These are phyloP conservation scores for Elaeis guineensis DNA, from an alignment of 176 grass and related monocot genomes.

Conservation along the genomic window DNA sequence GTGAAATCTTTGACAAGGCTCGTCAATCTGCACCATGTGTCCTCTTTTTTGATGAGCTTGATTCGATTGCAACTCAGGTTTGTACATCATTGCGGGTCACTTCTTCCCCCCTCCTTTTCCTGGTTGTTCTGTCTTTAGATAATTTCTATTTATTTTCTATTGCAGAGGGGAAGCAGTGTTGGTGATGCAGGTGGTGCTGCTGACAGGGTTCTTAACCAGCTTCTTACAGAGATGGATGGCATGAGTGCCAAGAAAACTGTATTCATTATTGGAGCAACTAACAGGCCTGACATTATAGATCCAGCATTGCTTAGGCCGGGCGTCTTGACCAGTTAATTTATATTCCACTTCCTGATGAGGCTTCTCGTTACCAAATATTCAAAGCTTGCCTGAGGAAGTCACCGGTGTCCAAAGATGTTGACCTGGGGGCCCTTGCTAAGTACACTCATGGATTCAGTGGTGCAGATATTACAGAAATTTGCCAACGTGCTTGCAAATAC, in stretches of 20 bases:
- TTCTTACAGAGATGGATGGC: conserved; percentile 20
- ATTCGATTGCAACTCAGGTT: conserved; percentile 22
- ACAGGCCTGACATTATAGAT: conserved; percentile 19
- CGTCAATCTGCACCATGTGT: conserved; percentile 19
- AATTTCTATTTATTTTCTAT: too few species aligned
- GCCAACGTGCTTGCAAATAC: conserved; percentile 19
- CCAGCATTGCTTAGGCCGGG: conserved; percentile 15
- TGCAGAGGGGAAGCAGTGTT: conserved; percentile 19
- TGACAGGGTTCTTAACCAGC: conserved; percentile 21
- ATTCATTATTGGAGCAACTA: conserved; percentile 19
- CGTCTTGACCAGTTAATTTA: conserved; percentile 19
- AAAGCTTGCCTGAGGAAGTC: conserved; percentile 20
- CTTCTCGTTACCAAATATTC: conserved; percentile 10
- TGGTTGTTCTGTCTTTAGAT: too few species aligned
- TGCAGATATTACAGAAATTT: conserved; percentile 22
- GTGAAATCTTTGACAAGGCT: conserved; percentile 22
- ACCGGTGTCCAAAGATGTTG: conserved; percentile 10
- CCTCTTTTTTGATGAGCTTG: conserved; percentile 22
- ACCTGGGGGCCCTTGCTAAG: conserved; percentile 6
- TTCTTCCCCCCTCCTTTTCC: too few species aligned
- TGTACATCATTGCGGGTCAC: too few species aligned
- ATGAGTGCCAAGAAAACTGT: conserved; percentile 21
- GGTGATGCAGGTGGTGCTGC: conserved; percentile 24
- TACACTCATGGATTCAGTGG: conserved; percentile 20
- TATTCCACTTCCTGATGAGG: conserved; percentile 18